Evolutionary conservation across 2,329 filamentous ascomycete species (phyloP).

Genomic region (Alternaria alternata): DNA sequence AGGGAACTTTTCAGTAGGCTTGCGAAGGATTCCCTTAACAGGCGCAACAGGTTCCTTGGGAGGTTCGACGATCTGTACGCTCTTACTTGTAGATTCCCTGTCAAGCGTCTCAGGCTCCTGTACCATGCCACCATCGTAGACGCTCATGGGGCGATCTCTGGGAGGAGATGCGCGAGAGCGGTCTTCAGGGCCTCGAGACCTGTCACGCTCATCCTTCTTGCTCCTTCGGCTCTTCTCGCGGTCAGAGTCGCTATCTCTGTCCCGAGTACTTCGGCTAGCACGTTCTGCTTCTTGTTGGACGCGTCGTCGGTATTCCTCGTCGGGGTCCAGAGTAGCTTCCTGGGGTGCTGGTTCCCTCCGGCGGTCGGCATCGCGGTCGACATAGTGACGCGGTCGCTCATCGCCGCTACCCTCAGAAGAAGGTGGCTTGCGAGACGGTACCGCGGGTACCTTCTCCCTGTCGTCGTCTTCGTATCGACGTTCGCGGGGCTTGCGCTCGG

Average conservation of each 20-base stretch:
- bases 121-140: slow-evolving; percentile 41
- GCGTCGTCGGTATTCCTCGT: slow-evolving; percentile 61
- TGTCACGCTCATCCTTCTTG: slow-evolving; percentile 45
- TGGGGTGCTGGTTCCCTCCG: slow-evolving; percentile 42
- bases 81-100: slow-evolving; percentile 38
- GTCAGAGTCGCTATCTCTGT: slow-evolving; percentile 46
- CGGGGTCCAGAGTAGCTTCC: slow-evolving; percentile 53
- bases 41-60: slow-evolving; percentile 72
- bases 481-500: slow-evolving; percentile 42
- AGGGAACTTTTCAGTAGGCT: slow-evolving; percentile 82
- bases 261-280: slow-evolving; percentile 35
- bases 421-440: slow-evolving; percentile 31
- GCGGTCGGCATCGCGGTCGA: slow-evolving; percentile 46
- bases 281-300: slow-evolving; percentile 56
- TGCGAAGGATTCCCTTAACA: slow-evolving; percentile 81
- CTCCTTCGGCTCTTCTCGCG: slow-evolving; percentile 46
- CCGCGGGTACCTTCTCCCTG: slow-evolving; percentile 29
- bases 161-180: slow-evolving; percentile 36
- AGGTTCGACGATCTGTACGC: slow-evolving; percentile 72
- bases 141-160: slow-evolving; percentile 35
- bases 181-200: slow-evolving; percentile 38
- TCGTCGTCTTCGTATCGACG: slow-evolving; percentile 45
- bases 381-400: slow-evolving; percentile 49
- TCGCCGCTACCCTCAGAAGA: slow-evolving; percentile 48
- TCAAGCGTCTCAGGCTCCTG: slow-evolving; percentile 46